Percentiles rank a stretch among this genome's conserved stretches.
Conservation (phyloP, 2,329 filamentous ascomycete species). For the Parastagonospora nodorum region DNA sequence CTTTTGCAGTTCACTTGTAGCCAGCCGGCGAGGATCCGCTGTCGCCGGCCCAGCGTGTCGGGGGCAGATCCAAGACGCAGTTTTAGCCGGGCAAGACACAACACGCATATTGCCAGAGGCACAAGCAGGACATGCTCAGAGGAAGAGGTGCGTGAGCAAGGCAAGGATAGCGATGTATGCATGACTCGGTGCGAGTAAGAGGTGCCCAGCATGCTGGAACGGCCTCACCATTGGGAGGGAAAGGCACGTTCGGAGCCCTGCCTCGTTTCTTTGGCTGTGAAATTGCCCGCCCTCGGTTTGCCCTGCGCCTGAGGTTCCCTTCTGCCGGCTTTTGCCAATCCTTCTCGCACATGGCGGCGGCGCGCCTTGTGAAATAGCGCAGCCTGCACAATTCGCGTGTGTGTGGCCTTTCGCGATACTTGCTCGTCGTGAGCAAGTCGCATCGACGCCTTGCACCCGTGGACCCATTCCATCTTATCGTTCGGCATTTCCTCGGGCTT, state of each 20-base stretch:
- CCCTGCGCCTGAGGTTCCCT: not conserved
- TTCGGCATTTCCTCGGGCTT: constrained; percentile 5
- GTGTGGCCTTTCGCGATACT: constrained; percentile 4
- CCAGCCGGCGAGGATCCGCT: not conserved
- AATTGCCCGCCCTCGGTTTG: constrained; percentile 1
- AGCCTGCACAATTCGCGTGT: constrained; percentile 4
- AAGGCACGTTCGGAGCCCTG: constrained; percentile 1
- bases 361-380: not conserved
- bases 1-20: constrained; percentile 3
- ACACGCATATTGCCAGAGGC: constrained; percentile 1
- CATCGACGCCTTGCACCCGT: too few relatives aligned
- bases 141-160: constrained; percentile 3
- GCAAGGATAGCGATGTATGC: constrained; percentile 1
- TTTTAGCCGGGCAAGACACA: not conserved
- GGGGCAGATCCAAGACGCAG: constrained; percentile 8
- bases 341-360: not conserved
- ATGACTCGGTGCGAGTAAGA: constrained; percentile 1
- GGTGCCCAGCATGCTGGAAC: not conserved
- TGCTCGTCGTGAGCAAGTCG: not conserved
- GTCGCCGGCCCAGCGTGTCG: constrained; percentile 11
- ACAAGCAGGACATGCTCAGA: constrained; percentile 1
- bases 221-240: not conserved
- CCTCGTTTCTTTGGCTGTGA: not conserved
- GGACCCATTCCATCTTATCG: too few relatives aligned
- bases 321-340: not conserved